Evolutionary conservation across 2,329 filamentous ascomycete species (phyloP), one percentile per base, ranked within the genome.

Genomic region (Aspergillus hortae): DNA sequence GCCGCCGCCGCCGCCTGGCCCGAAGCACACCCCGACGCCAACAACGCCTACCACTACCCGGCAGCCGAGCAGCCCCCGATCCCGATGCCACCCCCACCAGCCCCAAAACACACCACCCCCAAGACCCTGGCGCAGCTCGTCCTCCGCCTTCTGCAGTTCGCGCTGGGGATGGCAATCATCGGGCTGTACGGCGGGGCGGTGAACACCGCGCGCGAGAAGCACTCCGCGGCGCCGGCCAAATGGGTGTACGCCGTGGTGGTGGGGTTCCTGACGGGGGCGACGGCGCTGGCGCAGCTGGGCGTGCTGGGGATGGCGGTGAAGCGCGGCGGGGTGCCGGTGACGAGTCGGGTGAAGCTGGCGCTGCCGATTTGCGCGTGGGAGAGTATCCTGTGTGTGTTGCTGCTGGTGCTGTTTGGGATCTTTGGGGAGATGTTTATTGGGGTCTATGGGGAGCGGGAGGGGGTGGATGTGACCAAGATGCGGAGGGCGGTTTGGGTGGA

Each of bases 361-460:
- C 46, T 74, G 3, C 67, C 68, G 12, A 57, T 83, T 48, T 88
- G 89, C 65, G 72, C 77, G 46, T 90, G 89, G 85, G 87, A 91
- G 69, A 73, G 79, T 35, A 67, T 92, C 12, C 71, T 95, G 15
- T 89, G 88, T 61, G 77, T 94, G 56, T 80, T 95, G 27, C 95
- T 89, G 86, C 83, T 90, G 54, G 82, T 85, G 2, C 78, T 94
- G 5, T 95, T 95, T 68, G 91, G 90, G 15, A 75, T 94, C 54
- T 96, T 96, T 67, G 91, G 86, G 49, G 84, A 80, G 61, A 83
- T 92, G 78, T 96, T 87, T 76, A 88, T 95, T 66, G 71, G 82
- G 23, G 51, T 54, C 27, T 52, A 57, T 44, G 23, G 50, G 40
- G 15, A 46, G 35, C 12, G 45, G 19, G 48, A 10, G 11, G 43